Evolutionary conservation across 176 grass and related monocot species (phyloP).

Genomic region (Olyra latifolia): DNA sequence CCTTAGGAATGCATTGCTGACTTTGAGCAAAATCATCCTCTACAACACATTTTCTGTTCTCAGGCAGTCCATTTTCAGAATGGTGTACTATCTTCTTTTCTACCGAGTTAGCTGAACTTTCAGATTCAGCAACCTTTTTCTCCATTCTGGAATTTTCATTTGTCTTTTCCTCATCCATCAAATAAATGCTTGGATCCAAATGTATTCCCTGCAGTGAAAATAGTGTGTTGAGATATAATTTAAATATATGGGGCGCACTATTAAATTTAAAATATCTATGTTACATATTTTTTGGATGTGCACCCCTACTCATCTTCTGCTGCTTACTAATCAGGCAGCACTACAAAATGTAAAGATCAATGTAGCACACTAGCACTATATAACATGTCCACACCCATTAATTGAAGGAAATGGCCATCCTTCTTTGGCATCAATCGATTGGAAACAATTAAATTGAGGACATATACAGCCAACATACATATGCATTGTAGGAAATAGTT

Average conservation of each 20-base stretch:
- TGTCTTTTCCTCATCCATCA: conserved; percentile 90
- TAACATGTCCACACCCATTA: not conserved
- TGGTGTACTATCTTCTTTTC: conserved; percentile 32
- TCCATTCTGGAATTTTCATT: conserved; percentile 45
- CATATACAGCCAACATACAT: not conserved
- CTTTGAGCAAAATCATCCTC: conserved; percentile 37
- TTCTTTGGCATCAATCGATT: not conserved
- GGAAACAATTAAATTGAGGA: not conserved
- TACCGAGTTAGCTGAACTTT: conserved; percentile 21
- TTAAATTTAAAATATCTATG: not conserved
- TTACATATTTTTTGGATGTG: not conserved
- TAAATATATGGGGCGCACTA: not conserved
- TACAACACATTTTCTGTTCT: conserved; percentile 15
- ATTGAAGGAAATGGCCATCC: not conserved
- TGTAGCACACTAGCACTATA: not conserved
- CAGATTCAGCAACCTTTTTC: conserved; percentile 40
- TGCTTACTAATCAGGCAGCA: conserved; percentile 11
- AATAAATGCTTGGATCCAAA: conserved; percentile 98
- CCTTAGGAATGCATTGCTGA: conserved; percentile 31
- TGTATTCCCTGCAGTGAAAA: conserved; percentile 77
- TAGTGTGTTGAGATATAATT: not conserved
- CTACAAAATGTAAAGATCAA: not conserved
- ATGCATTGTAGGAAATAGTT: not conserved
- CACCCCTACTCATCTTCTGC: not conserved
- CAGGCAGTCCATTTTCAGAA: conserved; percentile 27